Evolutionary conservation across 2,329 filamentous ascomycete genomes (phyloP), one percentile per base, ranked within the genome.

Genomic region (Xylariaceae sp.): DNA sequence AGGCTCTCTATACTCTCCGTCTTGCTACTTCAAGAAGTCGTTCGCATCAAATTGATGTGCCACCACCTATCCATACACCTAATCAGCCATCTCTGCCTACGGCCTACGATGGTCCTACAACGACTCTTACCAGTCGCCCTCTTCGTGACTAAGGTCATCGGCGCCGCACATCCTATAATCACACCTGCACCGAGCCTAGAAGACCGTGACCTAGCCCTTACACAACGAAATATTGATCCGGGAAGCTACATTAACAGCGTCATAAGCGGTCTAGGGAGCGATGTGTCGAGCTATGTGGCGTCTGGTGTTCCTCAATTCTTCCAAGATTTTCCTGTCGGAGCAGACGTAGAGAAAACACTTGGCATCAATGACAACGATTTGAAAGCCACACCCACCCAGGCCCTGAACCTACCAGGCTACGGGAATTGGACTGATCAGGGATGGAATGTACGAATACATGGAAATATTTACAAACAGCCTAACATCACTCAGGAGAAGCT

Each of bases 381-480:
- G 30, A 78, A 73, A 41, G 84, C 86, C 2, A 74, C 79, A 50
- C 88, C 88, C 0, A 90, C 87, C 0, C 80, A 89, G 57, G 87
- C 88, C 4, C 72, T 91, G 55, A 91, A 91, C 59, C 68, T 91
- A 7, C 87, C 87, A 10, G 76, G 77, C 9, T 88, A 88, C 60
- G 89, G 79, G n/a, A 92, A 92, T 59, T 92, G 87, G 84, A 92
- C 89, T 1, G 77, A 85, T n/a, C 72, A 84, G 53, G 87, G 87
- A 27, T 92, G 89, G 89, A 90, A 86, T 58, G 79, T 92, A 3
- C 81, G 88, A 23, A 83, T 92, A 58, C 89, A 88, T 60, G 89
- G 89, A 61, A 91, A 91, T 64, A 85, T 92, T n/a, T 92, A 86
- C 77, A 92, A 91, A 70, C 81, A 88, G 57, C 89, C 89, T 1